phyloP scores from a whole-genome alignment of 257 asterid species.

The Scutellaria barbata region DNA sequence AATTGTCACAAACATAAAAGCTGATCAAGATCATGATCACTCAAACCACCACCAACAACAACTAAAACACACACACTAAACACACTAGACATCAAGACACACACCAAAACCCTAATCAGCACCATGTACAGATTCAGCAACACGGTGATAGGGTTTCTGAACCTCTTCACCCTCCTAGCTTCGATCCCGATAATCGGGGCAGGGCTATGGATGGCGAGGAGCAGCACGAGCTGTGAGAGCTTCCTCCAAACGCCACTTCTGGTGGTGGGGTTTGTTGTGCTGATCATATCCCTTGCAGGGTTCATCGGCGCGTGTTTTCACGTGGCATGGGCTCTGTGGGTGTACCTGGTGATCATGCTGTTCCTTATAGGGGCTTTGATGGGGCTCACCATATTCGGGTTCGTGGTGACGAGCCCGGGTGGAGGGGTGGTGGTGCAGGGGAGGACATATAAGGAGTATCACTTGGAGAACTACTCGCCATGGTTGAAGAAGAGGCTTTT shows the following conservation, averaged over 20 bases:
- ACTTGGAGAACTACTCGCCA: conserved; percentile 59
- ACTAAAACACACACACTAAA: background rate
- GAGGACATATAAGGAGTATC: conserved; percentile 70
- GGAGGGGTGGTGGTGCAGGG: conserved; percentile 71
- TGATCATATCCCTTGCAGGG: conserved; percentile 78
- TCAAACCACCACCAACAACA: background rate
- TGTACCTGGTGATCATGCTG: conserved; percentile 76
- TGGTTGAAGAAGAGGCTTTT: conserved; percentile 79
- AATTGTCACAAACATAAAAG: conserved; percentile 29
- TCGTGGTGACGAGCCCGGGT: conserved; percentile 76
- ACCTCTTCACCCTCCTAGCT: conserved; percentile 84
- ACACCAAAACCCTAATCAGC: background rate
- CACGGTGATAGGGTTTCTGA: conserved; percentile 86
- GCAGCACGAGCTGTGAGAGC: conserved; percentile 85
- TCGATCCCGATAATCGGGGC: conserved; percentile 98
- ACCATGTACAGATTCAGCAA: conserved; percentile 82
- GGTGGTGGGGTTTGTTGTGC: conserved; percentile 71
- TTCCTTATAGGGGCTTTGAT: conserved; percentile 70
- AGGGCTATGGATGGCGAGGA: conserved; percentile 88
- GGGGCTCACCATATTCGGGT: conserved; percentile 78
- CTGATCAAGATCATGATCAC: conserved; percentile 16
- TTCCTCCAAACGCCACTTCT: conserved; percentile 90
- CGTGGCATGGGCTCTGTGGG: conserved; percentile 93
- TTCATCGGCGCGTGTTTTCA: conserved; percentile 94
- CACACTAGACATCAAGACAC: background rate